phyloP scores from a whole-genome alignment of 1,284 basidiomycete genomes.

The Rhodotorula sp. region DNA sequence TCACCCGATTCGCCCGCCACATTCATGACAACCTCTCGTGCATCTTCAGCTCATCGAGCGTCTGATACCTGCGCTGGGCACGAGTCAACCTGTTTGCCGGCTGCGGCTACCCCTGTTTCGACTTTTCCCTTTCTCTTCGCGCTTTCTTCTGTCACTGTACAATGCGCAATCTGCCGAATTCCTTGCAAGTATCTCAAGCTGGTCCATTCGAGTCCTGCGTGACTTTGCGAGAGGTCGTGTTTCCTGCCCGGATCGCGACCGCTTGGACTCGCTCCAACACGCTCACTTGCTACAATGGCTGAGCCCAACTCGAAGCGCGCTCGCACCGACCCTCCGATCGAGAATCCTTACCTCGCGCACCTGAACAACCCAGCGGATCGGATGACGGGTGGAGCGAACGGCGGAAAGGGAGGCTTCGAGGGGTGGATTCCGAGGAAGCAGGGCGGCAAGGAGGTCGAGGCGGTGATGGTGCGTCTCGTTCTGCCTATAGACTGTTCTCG shows the following conservation, averaged over 20 bases:
- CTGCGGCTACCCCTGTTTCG: background rate
- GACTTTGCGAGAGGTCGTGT: no score
- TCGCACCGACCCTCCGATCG: conserved; percentile 40
- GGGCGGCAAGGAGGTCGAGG: conserved; percentile 66
- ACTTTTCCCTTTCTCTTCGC: no score
- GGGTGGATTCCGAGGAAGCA: conserved; percentile 77
- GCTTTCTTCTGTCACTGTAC: no score
- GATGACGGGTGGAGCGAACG: conserved; percentile 15
- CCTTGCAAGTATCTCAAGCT: no score
- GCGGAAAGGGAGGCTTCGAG: conserved; percentile 57
- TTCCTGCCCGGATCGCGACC: no score
- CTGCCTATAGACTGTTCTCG: no score
- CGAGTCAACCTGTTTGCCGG: background rate
- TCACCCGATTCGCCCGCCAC: background rate
- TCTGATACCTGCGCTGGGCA: background rate
- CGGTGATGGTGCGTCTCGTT: conserved; percentile 61
- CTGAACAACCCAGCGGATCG: conserved; percentile 48
- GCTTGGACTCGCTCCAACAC: background rate
- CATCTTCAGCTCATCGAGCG: background rate
- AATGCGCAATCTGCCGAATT: no score
- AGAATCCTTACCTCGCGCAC: conserved; percentile 63
- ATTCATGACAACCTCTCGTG: no score
- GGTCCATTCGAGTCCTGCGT: no score
- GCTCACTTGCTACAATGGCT: background rate
- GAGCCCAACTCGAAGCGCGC: conserved; percentile 24